phyloP scores from a whole-genome alignment of 352 stramenopile species.

The Phytophthora sojae region DNA sequence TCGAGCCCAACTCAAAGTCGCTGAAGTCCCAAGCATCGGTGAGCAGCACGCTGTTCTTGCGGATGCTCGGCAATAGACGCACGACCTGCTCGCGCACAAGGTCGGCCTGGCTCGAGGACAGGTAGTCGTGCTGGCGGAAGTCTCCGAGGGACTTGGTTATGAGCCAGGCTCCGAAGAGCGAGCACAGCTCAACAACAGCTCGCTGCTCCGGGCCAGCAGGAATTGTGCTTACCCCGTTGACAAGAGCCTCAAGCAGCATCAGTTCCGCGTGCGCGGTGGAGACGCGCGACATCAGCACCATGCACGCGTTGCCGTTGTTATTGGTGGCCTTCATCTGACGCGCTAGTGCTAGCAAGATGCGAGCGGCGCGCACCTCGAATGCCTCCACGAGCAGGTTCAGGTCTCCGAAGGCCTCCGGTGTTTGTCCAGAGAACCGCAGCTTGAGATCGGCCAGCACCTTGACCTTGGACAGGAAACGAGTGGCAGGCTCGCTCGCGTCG shows the following conservation, averaged over 20 bases:
- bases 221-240: slow-evolving; percentile 32
- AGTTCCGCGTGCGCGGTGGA: slow-evolving; percentile 60
- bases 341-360: slow-evolving; percentile 38
- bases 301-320: slow-evolving; percentile 58
- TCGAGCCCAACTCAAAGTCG: slow-evolving; percentile 75
- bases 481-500: slow-evolving; percentile 15
- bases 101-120: slow-evolving; percentile 54
- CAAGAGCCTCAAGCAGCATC: slow-evolving; percentile 51
- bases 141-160: slow-evolving; percentile 57
- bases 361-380: slow-evolving; percentile 48
- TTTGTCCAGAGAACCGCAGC: slow-evolving; percentile 47
- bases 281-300: slow-evolving; percentile 60
- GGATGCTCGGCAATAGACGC: slow-evolving; percentile 43
- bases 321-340: slow-evolving; percentile 50
- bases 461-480: slow-evolving; percentile 47
- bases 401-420: slow-evolving; percentile 42
- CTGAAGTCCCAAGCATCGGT: slow-evolving; percentile 55
- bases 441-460: slow-evolving; percentile 38
- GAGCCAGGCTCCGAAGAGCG: slow-evolving; percentile 57
- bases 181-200: slow-evolving; percentile 43
- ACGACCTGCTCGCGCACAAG: slow-evolving; percentile 45
- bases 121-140: slow-evolving; percentile 66
- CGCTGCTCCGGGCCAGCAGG: slow-evolving; percentile 37
- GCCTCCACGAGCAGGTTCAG: slow-evolving; percentile 47
- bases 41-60: slow-evolving; percentile 57